Base-by-base conservation (phyloP, 225 moss, liverwort and hornwort genomes). In the Sphagnum tenellum region DNA sequence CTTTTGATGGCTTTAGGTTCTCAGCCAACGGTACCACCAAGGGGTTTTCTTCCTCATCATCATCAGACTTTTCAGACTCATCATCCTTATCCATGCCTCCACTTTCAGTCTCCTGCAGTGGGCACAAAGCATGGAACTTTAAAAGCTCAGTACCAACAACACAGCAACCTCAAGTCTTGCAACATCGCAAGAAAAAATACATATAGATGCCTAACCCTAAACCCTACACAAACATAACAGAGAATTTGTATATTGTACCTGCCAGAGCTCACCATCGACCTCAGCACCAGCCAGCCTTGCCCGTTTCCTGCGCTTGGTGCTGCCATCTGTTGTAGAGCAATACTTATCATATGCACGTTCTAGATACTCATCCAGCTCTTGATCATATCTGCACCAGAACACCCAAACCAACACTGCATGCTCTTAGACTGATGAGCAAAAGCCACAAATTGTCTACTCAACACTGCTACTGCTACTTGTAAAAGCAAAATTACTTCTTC, bases 321-420 rank as follows among this genome's bases (percentile, higher is more conserved):
- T 93, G 44, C 96, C 96, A 67, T 98, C 96, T 65, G 90, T 98
- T 45, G 85, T 77, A 61, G 92, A 82, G 58, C 89, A 80, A 68
- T 85, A 98, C 66, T 87, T 81, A 73, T 85, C 89, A 68, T 98
- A 98, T 9, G 92, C 96, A 70, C 87, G 79, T 76, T 98, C 96
- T 70, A 98, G 79, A 75, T 92, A 89, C 48, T 92, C 84, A 69
- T 98, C 96, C 63, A 98, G 76, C 74, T 90, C 90, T 47, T 79
- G 75, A 69, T 89, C 90, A 66, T 98, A 98, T 68, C 96, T 98
- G 66, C 48, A 29, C 29, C 29, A 29, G 29, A 29, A 29, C 29
- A 29, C 29, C 29, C 29, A 29, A 29, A 29, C 29, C 29, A 29
- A 29, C 29, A 1, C 29, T 29, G 29, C 29, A 29, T 29, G 29